Percentiles rank a stretch among this genome's conserved stretches.
These are phyloP conservation scores for Cutaneotrichosporon cutaneum DNA, from an alignment of 1,284 basidiomycete genomes.

Conservation along the genomic window DNA sequence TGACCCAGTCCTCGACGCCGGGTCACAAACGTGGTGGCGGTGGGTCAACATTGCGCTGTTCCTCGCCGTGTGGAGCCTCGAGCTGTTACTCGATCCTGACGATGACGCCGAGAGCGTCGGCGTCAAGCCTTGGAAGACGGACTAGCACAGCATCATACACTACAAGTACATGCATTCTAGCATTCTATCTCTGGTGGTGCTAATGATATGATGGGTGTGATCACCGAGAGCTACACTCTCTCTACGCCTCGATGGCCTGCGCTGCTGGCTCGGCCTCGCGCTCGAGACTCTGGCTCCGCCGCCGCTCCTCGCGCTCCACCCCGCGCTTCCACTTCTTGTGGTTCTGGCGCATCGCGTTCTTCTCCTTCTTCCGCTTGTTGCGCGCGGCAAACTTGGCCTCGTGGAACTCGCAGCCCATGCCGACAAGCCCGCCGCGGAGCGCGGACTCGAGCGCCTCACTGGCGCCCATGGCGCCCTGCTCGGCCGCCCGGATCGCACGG, in stretches of 20 bases:
- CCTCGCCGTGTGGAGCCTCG: slow-evolving; percentile 52
- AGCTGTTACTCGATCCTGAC: slow-evolving; percentile 51
- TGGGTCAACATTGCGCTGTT: slow-evolving; percentile 53
- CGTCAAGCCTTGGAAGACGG: slow-evolving; percentile 46
- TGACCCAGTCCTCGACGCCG: slow-evolving; percentile 49
- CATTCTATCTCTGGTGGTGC: slow-evolving; percentile 9
- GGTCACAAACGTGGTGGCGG: slow-evolving; percentile 53
- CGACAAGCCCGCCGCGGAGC: slow-evolving; percentile 37
- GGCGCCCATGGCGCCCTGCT: slow-evolving; percentile 37
- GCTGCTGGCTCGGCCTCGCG: background rate
- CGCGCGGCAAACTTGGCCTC: slow-evolving; percentile 49
- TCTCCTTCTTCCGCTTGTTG: slow-evolving; percentile 40
- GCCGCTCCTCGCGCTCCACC: slow-evolving; percentile 6
- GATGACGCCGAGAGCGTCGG: slow-evolving; percentile 45
- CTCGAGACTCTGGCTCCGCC: slow-evolving; percentile 1
- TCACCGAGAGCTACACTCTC: background rate
- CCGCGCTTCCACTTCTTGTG: slow-evolving; percentile 2
- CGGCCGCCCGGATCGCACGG: slow-evolving; percentile 41
- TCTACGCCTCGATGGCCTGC: background rate
- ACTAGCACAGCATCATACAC: slow-evolving; percentile 27
- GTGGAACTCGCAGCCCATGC: slow-evolving; percentile 53
- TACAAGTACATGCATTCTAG: slow-evolving; percentile 10
- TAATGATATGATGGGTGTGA: background rate
- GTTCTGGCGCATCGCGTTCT: slow-evolving; percentile 24
- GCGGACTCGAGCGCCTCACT: slow-evolving; percentile 34